Evolutionary conservation across 2,329 filamentous ascomycete species (phyloP), one percentile per base, ranked within the genome.

Genomic region (Sporothrix brunneoviolacea): DNA sequence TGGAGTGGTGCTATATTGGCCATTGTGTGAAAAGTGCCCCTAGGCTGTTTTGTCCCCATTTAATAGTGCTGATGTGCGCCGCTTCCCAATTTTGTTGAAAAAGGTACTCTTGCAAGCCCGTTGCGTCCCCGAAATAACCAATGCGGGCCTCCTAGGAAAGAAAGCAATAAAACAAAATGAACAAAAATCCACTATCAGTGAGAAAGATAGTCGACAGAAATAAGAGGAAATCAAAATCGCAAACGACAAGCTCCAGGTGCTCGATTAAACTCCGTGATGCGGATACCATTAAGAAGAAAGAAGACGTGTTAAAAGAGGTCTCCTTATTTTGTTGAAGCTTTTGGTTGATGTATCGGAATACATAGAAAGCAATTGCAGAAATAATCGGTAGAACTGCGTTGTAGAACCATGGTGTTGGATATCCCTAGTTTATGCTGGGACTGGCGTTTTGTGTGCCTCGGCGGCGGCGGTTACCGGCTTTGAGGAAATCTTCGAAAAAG

Each of bases 81-180:
- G 33, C 42, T 49, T 41, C 48, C 52, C 54, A 36, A 51, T 58
- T 58, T 59, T 59, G 57, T 59, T 59, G 57, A 58, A 58, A 58
- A 58, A 55, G 47, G 54, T 50, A 54, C 40, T 51, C 41, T 51
- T 47, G 28, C 46, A 21, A 27, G 9, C 30, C 21, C 44, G 22
- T 24, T 38, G 27, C 32, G 16, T 16, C 24, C 27, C 27, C 28
- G 19, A 21, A 48, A 38, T 38, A 22, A 19, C 28, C 3, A 16
- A 41, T 7, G 24, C 28, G 33, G 22, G 8, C 8, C 22, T 15
- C 24, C 13, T 18, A 40, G 16, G 21, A 27, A 39, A 30, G 19
- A 52, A 42, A 30, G 16, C 4, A 32, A 46, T 35, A 35, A 18
- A 27, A 27, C 10, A 36, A 28, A n/a, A 42, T 12, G 6, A 37